Percentiles rank a stretch among this genome's conserved stretches.
Evolutionary conservation across 2,329 filamentous ascomycete genomes (phyloP).

Genomic region (Xylaria sp.): DNA sequence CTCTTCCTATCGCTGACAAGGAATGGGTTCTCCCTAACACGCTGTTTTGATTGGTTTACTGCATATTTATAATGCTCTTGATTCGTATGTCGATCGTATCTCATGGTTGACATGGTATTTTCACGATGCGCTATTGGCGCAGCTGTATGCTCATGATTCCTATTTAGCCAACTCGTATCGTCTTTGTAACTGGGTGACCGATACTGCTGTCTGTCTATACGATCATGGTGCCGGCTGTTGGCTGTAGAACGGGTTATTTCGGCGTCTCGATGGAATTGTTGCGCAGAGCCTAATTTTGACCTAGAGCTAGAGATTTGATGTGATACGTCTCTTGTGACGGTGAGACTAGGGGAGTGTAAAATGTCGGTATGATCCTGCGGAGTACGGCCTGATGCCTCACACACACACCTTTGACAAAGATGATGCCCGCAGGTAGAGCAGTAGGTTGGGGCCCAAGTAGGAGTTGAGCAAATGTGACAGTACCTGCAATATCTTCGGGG

Average conservation of each 20-base stretch:
- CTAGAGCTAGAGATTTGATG: conserved; percentile 14
- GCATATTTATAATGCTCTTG: not conserved
- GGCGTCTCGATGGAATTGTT: not conserved
- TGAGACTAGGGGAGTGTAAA: conserved; percentile 30
- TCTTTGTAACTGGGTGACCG: not conserved
- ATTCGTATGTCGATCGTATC: not conserved
- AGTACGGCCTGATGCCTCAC: conserved; percentile 40
- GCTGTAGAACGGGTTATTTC: not conserved
- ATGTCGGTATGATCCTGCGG: conserved; percentile 32
- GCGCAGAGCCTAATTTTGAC: conserved; percentile 4
- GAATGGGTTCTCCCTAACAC: conserved; percentile 35
- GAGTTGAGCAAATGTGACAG: conserved; percentile 58
- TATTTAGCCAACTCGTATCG: conserved; percentile 5
- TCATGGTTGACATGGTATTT: not conserved
- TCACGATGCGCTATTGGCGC: not conserved
- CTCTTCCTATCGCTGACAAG: conserved; percentile 31
- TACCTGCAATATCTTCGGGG: conserved; percentile 42
- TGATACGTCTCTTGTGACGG: conserved; percentile 22
- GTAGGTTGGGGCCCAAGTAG: conserved; percentile 45
- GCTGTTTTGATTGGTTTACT: conserved; percentile 4
- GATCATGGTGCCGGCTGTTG: not conserved
- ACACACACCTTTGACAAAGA: conserved; percentile 54
- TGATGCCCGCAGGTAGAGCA: conserved; percentile 58
- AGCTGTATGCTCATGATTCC: not conserved
- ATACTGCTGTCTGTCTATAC: not conserved